These are phyloP conservation scores for Neurospora sp. DNA, from an alignment of 495 filamentous ascomycete species.

Conservation along the genomic window DNA sequence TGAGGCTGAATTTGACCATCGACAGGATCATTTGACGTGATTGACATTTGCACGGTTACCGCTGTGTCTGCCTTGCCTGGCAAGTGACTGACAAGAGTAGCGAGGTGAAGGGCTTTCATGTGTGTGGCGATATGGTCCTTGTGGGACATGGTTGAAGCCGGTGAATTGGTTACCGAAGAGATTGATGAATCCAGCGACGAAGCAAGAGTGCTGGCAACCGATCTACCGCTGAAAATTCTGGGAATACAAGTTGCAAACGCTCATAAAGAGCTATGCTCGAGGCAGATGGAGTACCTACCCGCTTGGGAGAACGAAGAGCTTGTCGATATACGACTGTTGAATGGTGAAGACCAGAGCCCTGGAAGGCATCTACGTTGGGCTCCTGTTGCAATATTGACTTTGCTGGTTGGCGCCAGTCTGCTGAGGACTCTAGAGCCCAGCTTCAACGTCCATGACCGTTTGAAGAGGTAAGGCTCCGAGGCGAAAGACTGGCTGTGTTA, in stretches of 20 bases:
- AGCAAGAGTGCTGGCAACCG: not conserved
- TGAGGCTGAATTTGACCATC: not conserved
- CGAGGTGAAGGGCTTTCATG: not conserved
- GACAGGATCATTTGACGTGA: not conserved
- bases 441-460: not conserved
- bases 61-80: not conserved
- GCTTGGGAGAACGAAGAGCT: not conserved
- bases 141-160: not conserved
- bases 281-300: not conserved
- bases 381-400: not conserved
- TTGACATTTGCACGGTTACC: not conserved
- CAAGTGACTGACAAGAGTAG: not conserved
- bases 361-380: not conserved
- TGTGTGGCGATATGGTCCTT: not conserved
- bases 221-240: too few relatives aligned
- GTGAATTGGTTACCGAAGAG: too few relatives aligned
- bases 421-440: not conserved
- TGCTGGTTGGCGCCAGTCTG: not conserved
- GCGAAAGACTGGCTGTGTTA: not conserved
- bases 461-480: not conserved
- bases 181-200: not conserved
- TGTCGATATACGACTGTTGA: not conserved
- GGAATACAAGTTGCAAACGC: too few relatives aligned
- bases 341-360: not conserved
- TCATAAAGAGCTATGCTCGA: too few relatives aligned